phyloP scores from a whole-genome alignment of 441 rosid genomes.

The Viola pubescens region DNA sequence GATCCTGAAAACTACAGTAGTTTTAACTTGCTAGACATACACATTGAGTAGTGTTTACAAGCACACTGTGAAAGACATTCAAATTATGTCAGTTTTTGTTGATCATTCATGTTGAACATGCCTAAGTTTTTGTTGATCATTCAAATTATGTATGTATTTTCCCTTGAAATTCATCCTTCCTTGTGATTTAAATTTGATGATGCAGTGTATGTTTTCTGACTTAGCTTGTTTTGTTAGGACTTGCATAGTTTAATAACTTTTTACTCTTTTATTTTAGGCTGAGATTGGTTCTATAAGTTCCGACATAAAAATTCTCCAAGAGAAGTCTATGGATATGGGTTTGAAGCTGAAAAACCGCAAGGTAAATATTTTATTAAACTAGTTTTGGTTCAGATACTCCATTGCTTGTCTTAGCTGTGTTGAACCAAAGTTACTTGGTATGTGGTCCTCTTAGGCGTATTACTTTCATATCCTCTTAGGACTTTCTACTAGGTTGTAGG shows the following conservation, averaged over 20 bases:
- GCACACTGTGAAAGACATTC: too few species aligned
- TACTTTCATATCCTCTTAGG: too few species aligned
- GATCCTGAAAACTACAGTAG: too few species aligned
- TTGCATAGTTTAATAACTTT: neutral
- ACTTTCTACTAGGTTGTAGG: too few species aligned
- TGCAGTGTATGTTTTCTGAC: too few species aligned
- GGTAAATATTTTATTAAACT: slow-evolving; percentile 34
- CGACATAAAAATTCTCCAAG: slow-evolving; percentile 96
- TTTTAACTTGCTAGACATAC: too few species aligned
- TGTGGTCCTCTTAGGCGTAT: neutral
- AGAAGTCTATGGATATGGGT: slow-evolving; percentile 99
- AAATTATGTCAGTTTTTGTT: too few species aligned
- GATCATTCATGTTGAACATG: too few species aligned
- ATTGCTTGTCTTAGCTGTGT: neutral
- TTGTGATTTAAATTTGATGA: neutral
- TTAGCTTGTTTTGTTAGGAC: neutral
- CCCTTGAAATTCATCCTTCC: neutral
- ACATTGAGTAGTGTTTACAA: too few species aligned
- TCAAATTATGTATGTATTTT: neutral
- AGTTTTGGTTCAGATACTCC: slow-evolving; percentile 1
- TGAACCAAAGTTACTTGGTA: neutral
- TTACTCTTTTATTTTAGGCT: slow-evolving; percentile 34
- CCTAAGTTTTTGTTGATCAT: too few species aligned
- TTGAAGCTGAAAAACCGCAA: slow-evolving; percentile 95
- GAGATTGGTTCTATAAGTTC: slow-evolving; percentile 99